Conservation (phyloP, 257 asterid species). For the Misopates orontium region DNA sequence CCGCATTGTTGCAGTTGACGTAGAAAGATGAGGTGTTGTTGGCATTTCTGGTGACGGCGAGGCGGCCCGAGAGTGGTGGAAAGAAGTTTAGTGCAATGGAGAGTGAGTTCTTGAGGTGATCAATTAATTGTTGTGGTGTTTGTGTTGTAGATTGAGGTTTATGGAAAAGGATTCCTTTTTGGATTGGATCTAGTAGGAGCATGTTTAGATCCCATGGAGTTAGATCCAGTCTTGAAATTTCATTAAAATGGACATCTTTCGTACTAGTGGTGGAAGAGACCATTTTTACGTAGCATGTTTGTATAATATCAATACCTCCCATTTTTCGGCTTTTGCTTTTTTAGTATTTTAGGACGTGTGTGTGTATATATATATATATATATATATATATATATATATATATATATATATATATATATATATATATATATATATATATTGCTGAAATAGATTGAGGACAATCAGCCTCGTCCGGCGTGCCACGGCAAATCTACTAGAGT, state of each 20-base stretch:
- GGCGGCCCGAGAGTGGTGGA: conserved; percentile 58
- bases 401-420: no score
- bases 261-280: no score
- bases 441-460: no score
- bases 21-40: conserved; percentile 25
- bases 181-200: conserved; percentile 29
- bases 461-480: no score
- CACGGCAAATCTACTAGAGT: no score
- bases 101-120: conserved; percentile 45
- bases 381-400: no score
- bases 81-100: conserved; percentile 42
- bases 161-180: conserved; percentile 38
- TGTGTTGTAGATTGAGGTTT: conserved; percentile 22
- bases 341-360: background rate
- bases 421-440: no score
- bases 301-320: conserved; percentile 21
- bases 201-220: conserved; percentile 42
- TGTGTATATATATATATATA: no score
- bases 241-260: no score
- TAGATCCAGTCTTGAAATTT: conserved; percentile 20
- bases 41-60: conserved; percentile 25
- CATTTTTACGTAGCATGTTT: conserved; percentile 22
- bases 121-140: background rate
- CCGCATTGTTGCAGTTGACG: conserved; percentile 42
- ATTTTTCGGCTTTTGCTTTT: background rate